These are phyloP conservation scores for Talaromyces amestolkiae DNA, from an alignment of 2,329 filamentous ascomycete species.

Conservation along the genomic window DNA sequence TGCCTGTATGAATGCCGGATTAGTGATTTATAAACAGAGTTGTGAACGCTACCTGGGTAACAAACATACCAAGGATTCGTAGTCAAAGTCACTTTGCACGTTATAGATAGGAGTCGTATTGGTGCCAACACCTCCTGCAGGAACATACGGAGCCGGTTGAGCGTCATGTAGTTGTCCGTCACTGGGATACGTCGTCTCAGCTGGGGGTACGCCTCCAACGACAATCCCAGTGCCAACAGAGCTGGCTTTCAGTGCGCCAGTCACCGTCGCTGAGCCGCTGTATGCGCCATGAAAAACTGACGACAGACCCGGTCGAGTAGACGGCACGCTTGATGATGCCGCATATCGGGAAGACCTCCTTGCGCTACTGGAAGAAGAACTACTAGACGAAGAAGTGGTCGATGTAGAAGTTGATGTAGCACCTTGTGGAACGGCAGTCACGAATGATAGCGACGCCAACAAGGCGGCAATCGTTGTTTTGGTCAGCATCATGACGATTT, in stretches of 20 bases:
- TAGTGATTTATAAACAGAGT: neutral
- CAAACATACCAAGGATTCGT: slow-evolving; percentile 61
- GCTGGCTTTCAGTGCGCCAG: slow-evolving; percentile 60
- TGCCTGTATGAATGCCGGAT: slow-evolving; percentile 37
- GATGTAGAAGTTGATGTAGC: neutral
- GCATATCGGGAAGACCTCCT: neutral
- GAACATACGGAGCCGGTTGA: slow-evolving; percentile 69
- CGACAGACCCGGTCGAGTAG: slow-evolving; percentile 49
- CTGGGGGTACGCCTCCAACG: slow-evolving; percentile 56
- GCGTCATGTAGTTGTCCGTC: slow-evolving; percentile 67
- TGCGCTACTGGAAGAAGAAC: neutral
- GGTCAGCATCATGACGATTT: slow-evolving; percentile 9
- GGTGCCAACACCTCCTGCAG: slow-evolving; percentile 70
- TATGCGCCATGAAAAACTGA: slow-evolving; percentile 66
- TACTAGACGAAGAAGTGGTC: neutral
- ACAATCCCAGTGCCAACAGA: slow-evolving; percentile 57
- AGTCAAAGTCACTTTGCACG: slow-evolving; percentile 79
- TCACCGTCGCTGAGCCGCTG: slow-evolving; percentile 65
- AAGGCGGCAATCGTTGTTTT: slow-evolving; percentile 4
- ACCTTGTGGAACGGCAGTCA: neutral
- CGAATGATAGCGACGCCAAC: slow-evolving; percentile 2
- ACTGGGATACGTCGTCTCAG: slow-evolving; percentile 67
- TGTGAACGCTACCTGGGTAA: neutral
- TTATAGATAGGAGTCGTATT: slow-evolving; percentile 74
- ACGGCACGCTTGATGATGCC: slow-evolving; percentile 8